Base-by-base conservation (phyloP, 2,329 filamentous ascomycete species). In the Nannizziopsis barbatae region DNA sequence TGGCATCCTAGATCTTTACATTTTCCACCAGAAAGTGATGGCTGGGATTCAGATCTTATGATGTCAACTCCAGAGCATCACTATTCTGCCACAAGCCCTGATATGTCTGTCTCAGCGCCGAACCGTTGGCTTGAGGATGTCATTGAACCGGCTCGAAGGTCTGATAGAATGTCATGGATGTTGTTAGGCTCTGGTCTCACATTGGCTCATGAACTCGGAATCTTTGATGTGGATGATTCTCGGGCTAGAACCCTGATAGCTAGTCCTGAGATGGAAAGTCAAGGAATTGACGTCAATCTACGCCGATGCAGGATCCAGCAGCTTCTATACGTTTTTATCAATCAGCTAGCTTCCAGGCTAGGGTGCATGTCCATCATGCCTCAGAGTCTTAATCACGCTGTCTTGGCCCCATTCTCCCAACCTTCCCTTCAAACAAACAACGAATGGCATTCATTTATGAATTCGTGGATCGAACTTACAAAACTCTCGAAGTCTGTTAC, bases 101-200 rank as follows among this genome's bases (percentile, higher is more conserved):
- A 55, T 52, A 50, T 51, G 10, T 57, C 59, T 18, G 53, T 49
- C 1, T 50, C 47, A 7, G 58, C 63, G 3, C 56, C 66, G 4
- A 70, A 64, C 50, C 58, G 69, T 45, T 76, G 73, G 73, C 61
- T 74, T 1, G 67, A 75, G 45, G 74, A 75, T 52, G 74, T 77
- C 14, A 72, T 76, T 44, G 69, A 75, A 36, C 73, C 74, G 2
- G 71, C 74, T 2, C 69, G 71, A 45, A 63, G 72, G 46, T 77
- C 72, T 0, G 75, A 77, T 55, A 69, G 74, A 3, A 77, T 78
- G 74, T 77, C 75, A 0, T 78, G 75, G 75, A 78, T 77, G 74
- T 54, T 77, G 4, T 67, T 78, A 42, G 75, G 75, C 0, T 72
- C 70, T 52, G 75, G 72, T 0, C 56, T 74, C 20, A 73, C 72